Evolutionary conservation across 2,329 filamentous ascomycete species (phyloP), one percentile per base, ranked within the genome.

Genomic region (Exophiala sp.): DNA sequence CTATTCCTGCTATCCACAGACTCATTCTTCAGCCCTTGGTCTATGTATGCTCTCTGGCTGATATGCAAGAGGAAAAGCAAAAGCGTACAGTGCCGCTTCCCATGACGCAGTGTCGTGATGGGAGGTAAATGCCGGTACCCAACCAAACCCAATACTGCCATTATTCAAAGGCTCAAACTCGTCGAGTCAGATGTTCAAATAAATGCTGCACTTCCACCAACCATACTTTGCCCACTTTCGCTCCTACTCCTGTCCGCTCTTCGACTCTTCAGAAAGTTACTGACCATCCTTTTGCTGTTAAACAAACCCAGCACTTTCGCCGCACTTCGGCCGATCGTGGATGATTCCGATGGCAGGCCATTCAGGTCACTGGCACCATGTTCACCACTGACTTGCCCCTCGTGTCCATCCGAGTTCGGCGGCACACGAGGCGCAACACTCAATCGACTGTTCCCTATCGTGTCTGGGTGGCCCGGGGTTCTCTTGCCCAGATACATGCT

Each of bases 211-310:
- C 54, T 47, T 32, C 38, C 48, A 7, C 34, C 47, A 8, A 13
- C 32, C 30, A 43, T 22, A 42, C 23, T 51, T 19, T 43, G 44
- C 16, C 35, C 53, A 32, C 49, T 43, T 35, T 37, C 47, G 42
- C 45, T 51, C 10, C 24, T 37, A 37, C 38, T 48, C 30, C 41
- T 46, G 14, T 48, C 42, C 13, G 11, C 43, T 30, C 44, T 43
- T 14, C 54, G 54, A 23, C 57, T 62, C 43, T 52, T 59, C 43
- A 60, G 46, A 41, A 62, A 60, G 39, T 57, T 60, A 49, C 59
- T 62, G 16, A 62, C 59, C 57, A 62, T 60, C 9, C 59, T 49
- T 37, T 58, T 59, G 21, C 56, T 57, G 18, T 48, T 45, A 32
- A 54, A 43, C 22, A 55, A 23, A 2, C 52, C 45, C 14, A 44